These are phyloP conservation scores for Mortierella sp. DNA, from an alignment of 371 early-diverging fungal species.

Conservation along the genomic window DNA sequence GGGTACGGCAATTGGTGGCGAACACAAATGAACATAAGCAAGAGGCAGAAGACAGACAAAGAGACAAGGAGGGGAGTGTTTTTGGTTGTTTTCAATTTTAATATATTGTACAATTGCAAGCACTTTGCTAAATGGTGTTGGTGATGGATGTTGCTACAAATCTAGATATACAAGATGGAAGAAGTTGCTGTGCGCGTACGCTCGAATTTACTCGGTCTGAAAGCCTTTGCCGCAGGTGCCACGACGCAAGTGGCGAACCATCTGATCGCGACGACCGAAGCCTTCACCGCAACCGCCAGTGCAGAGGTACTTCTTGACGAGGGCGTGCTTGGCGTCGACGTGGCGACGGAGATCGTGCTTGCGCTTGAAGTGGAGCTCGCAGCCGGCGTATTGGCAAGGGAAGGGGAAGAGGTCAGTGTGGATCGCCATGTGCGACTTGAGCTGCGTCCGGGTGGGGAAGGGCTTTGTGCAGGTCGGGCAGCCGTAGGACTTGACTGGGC, in stretches of 20 bases:
- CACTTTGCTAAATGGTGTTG: slow-evolving; percentile 12
- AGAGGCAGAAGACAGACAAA: neutral
- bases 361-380: slow-evolving; percentile 53
- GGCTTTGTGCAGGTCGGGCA: slow-evolving; percentile 49
- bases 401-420: slow-evolving; percentile 49
- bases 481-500: slow-evolving; percentile 43
- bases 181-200: neutral
- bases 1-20: too few species aligned
- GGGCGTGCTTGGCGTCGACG: slow-evolving; percentile 49
- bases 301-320: slow-evolving; percentile 56
- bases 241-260: slow-evolving; percentile 49
- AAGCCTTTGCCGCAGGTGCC: slow-evolving; percentile 52
- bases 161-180: slow-evolving; percentile 3
- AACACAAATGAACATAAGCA: neutral
- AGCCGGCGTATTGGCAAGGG: slow-evolving; percentile 41
- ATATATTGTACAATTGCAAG: slow-evolving; percentile 6
- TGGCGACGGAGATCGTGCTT: slow-evolving; percentile 52
- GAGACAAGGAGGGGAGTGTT: neutral
- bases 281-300: slow-evolving; percentile 52
- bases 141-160: neutral
- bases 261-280: slow-evolving; percentile 54
- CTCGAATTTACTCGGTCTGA: slow-evolving; percentile 45
- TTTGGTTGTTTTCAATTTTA: neutral
- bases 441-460: slow-evolving; percentile 52
- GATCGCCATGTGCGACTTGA: slow-evolving; percentile 57